phyloP scores from a whole-genome alignment of 2,329 filamentous ascomycete species.

The Neurospora sp. region DNA sequence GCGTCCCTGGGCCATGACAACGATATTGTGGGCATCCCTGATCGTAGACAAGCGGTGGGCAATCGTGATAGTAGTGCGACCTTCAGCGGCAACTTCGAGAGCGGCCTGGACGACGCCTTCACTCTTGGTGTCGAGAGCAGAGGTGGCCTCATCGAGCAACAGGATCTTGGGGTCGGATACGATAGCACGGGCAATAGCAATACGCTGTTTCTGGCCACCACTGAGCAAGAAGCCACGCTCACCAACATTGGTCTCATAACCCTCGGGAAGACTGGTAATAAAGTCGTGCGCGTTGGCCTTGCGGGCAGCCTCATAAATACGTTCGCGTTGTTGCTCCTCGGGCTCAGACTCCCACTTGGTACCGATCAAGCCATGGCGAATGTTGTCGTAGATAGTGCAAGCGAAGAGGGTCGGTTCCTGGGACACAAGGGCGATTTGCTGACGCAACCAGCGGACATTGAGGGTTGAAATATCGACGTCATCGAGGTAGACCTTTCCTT shows the following conservation, averaged over 20 bases:
- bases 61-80: slow-evolving; percentile 91
- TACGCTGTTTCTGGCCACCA: slow-evolving; percentile 93
- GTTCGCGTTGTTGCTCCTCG: slow-evolving; percentile 57
- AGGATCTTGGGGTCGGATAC: slow-evolving; percentile 88
- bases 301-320: slow-evolving; percentile 72
- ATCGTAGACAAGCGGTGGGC: slow-evolving; percentile 94
- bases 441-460: slow-evolving; percentile 83
- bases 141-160: slow-evolving; percentile 90
- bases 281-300: slow-evolving; percentile 96
- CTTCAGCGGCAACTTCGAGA: slow-evolving; percentile 73
- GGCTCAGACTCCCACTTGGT: slow-evolving; percentile 61
- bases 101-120: slow-evolving; percentile 92
- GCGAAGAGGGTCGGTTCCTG: slow-evolving; percentile 90
- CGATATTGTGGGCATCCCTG: slow-evolving; percentile 88
- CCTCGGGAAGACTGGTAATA: slow-evolving; percentile 69
- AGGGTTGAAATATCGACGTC: slow-evolving; percentile 71
- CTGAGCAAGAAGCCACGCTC: slow-evolving; percentile 88
- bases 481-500: slow-evolving; percentile 70
- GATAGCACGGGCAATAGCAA: slow-evolving; percentile 84
- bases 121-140: slow-evolving; percentile 85
- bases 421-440: slow-evolving; percentile 84
- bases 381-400: slow-evolving; percentile 83
- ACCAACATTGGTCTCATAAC: slow-evolving; percentile 90
- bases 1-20: slow-evolving; percentile 77
- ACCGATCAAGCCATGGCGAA: slow-evolving; percentile 82